phyloP scores from a whole-genome alignment of 208 protist species.

The Crithidia thermophila region DNA sequence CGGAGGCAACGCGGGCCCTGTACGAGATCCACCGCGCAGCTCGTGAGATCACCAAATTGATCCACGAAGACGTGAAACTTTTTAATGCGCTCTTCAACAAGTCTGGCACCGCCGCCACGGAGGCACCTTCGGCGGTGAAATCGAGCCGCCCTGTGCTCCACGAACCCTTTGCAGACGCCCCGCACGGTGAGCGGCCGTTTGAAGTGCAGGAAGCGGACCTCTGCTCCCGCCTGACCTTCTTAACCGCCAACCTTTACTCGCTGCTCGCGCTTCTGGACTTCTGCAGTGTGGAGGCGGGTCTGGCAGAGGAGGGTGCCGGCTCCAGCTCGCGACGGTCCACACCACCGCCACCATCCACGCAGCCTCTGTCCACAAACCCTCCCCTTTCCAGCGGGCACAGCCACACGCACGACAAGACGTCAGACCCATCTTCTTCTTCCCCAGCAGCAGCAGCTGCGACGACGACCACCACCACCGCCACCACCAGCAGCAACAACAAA shows the following conservation, averaged over 20 bases:
- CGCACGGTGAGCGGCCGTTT: background rate
- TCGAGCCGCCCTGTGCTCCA: background rate
- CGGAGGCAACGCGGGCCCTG: constrained; percentile 16
- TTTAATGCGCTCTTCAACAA: constrained; percentile 6
- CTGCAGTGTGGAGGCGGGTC: constrained; percentile 20
- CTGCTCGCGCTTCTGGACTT: constrained; percentile 35
- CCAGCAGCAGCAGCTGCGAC: background rate
- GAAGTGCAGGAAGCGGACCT: constrained; percentile 1
- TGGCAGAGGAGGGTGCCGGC: background rate
- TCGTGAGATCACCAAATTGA: constrained; percentile 3
- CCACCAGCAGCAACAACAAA: background rate
- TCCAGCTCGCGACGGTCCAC: no score
- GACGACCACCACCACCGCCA: background rate
- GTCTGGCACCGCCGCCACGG: background rate
- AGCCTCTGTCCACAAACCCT: no score
- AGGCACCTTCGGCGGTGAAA: no score
- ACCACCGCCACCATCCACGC: no score
- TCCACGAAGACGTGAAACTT: constrained; percentile 1
- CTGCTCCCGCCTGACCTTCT: constrained; percentile 11
- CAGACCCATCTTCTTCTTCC: background rate
- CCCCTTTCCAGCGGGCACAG: no score
- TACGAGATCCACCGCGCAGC: constrained; percentile 28
- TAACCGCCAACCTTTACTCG: constrained; percentile 29
- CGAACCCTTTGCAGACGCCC: background rate
- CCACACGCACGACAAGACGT: no score